Evolutionary conservation across 768 basidiomycete species (phyloP), one percentile per base, ranked within the genome.

Genomic region (Mycena vulgaris): DNA sequence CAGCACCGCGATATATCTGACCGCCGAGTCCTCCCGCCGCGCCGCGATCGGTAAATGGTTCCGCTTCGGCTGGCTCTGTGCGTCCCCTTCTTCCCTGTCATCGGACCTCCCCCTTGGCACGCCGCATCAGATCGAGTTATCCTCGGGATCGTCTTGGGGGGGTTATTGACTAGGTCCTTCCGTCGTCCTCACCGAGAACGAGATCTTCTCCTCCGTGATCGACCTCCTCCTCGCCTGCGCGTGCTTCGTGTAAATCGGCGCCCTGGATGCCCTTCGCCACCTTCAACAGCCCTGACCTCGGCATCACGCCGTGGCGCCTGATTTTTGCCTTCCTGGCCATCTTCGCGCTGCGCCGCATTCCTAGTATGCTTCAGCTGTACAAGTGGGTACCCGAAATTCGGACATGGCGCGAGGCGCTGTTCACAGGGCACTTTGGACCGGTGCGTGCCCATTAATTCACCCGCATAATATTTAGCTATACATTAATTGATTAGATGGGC

Each of bases 361-460:
- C 97, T 0, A 82, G 89, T 17, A 85, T 98, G 52, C 80, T 98
- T 61, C 74, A 90, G 4, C 83, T 98, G 3, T 96, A 97, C 75
- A 88, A 82, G 68, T 95, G 90, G 87, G 89, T 98, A 17, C 97
- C 97, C 0, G 97, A 98, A 79, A 94, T 98, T 73, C 79, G 81
- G 42, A 90, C 88, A 25, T 94, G 95, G 91, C 86, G 88, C 51
- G 95, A 98, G 81, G 97, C 97, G 0, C 71, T 96, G 5, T 98
- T 99, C 78, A 90, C 88, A 6, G 97, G 97, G 3, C 96, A 98
- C 83, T 98, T 97, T 78, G 90, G 89, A 49, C 89, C 90, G 60
- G 90, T 89, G 70, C 74, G 89, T 81, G n/a, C 30, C n/a, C 13
- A 47, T 45, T 13, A n/a, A 16, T 30, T 31, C 35, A 19, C 0